Conservation (phyloP, 345 rosid genomes). For the Bretschneidera sinensis region DNA sequence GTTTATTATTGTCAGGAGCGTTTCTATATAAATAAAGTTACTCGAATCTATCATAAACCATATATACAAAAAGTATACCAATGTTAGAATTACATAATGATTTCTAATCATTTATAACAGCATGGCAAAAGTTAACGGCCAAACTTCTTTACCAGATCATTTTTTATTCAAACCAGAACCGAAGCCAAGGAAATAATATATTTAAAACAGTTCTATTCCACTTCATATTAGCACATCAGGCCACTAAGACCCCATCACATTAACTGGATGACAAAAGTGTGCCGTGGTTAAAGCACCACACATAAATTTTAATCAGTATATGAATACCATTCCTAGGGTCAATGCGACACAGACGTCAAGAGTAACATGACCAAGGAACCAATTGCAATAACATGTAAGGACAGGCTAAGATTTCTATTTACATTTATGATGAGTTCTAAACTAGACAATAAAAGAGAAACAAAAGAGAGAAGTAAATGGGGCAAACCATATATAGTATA, state of each 20-base stretch:
- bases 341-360: too few relatives aligned
- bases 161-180: too few relatives aligned
- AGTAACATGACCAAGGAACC: not conserved
- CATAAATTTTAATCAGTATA: too few relatives aligned
- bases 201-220: not conserved
- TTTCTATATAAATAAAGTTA: too few relatives aligned
- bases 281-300: not conserved
- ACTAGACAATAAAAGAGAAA: not conserved
- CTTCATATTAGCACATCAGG: not conserved
- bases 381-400: not conserved
- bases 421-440: not conserved
- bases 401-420: constrained; percentile 4
- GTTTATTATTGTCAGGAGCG: too few relatives aligned
- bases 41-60: not conserved
- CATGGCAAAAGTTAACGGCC: not conserved
- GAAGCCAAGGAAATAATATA: too few relatives aligned
- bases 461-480: constrained; percentile 9
- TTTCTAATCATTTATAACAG: too few relatives aligned
- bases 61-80: too few relatives aligned
- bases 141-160: not conserved
- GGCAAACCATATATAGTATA: constrained; percentile 80
- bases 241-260: not conserved
- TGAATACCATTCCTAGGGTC: too few relatives aligned
- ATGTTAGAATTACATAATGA: too few relatives aligned
- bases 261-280: not conserved